Conservation (phyloP, 1,139 yeast species). For the Saccharomyces hybrid region DNA sequence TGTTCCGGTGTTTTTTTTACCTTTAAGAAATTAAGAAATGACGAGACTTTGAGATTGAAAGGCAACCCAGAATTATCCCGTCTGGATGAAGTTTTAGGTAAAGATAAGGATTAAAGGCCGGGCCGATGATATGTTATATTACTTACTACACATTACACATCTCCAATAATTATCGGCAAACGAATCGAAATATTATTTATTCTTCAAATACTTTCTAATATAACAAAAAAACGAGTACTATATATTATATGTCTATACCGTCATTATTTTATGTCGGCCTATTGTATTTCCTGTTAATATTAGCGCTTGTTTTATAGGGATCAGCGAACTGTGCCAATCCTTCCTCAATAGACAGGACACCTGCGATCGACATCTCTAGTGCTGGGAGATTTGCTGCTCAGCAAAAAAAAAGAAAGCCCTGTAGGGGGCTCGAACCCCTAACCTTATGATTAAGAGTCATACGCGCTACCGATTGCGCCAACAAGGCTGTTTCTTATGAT, state of each 20-base stretch:
- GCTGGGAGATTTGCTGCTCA: too few species aligned
- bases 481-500: too few species aligned
- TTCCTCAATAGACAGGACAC: too few species aligned
- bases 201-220: neutral
- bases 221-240: neutral
- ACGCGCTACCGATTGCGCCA: too few species aligned
- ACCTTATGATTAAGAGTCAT: too few species aligned
- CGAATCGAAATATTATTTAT: neutral
- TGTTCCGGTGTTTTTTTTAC: conserved; percentile 61
- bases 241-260: neutral
- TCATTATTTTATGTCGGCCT: neutral
- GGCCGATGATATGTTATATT: neutral
- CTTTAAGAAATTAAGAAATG: conserved; percentile 63
- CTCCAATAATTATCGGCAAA: neutral
- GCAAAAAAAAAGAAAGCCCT: too few species aligned
- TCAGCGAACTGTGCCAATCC: too few species aligned
- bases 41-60: conserved; percentile 60
- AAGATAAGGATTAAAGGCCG: conserved; percentile 29
- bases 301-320: too few species aligned
- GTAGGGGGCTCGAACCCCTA: too few species aligned
- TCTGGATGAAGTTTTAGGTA: conserved; percentile 52
- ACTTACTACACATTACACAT: neutral
- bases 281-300: too few species aligned
- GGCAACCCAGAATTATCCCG: conserved; percentile 45
- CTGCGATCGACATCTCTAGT: too few species aligned